phyloP scores from a whole-genome alignment of 1,284 basidiomycete genomes.

The Puccinia novopanici region DNA sequence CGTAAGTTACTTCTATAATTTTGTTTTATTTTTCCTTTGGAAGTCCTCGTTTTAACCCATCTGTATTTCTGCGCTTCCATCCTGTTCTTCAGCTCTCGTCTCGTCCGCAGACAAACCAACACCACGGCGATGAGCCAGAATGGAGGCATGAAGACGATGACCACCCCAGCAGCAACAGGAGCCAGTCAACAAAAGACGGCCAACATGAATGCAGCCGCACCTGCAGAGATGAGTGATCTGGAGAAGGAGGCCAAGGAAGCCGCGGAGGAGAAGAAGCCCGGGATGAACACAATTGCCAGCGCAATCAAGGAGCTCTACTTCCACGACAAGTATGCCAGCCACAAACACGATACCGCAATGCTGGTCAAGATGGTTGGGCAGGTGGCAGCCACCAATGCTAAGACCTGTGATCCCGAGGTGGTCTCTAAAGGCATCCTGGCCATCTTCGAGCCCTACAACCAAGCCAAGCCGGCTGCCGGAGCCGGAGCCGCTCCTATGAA shows the following conservation, averaged over 20 bases:
- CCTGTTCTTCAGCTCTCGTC: neutral
- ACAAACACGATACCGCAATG: neutral
- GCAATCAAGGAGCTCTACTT: slow-evolving; percentile 30
- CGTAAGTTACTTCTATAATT: no score
- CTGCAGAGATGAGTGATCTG: neutral
- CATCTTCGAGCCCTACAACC: slow-evolving; percentile 27
- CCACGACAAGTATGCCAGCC: slow-evolving; percentile 13
- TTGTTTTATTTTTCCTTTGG: no score
- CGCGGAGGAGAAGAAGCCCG: slow-evolving; percentile 21
- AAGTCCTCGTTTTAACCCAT: no score
- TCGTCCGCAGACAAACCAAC: neutral
- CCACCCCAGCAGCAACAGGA: neutral
- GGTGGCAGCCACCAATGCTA: slow-evolving; percentile 6
- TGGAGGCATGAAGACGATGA: neutral
- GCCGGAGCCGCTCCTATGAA: no score
- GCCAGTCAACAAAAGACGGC: neutral
- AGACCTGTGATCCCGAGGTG: slow-evolving; percentile 17
- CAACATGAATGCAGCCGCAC: neutral
- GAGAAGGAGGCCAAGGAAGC: slow-evolving; percentile 27
- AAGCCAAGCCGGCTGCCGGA: neutral
- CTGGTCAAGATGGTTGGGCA: slow-evolving; percentile 34
- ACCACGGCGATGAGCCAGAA: neutral
- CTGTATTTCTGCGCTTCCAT: no score
- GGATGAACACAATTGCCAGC: slow-evolving; percentile 22
- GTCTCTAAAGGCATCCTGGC: slow-evolving; percentile 28